These are phyloP conservation scores for Panicum virgatum DNA, from an alignment of 202 grass and related monocot genomes.

Conservation along the genomic window DNA sequence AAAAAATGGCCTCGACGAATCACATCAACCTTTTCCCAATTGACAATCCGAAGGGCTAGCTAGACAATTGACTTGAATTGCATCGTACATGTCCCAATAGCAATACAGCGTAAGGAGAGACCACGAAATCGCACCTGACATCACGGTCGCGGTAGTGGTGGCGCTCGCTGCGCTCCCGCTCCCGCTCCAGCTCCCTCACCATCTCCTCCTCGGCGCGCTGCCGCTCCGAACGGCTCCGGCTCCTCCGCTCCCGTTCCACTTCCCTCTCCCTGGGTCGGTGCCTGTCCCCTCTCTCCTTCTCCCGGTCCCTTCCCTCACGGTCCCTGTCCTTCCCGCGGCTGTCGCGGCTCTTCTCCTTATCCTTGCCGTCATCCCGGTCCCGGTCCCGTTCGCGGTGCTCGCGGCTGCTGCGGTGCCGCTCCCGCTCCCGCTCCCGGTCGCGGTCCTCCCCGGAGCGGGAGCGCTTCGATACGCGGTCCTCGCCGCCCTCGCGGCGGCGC, in stretches of 20 bases:
- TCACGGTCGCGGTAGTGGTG: slow-evolving; percentile 65
- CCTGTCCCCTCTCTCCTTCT: slow-evolving; percentile 35
- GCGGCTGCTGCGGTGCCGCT: slow-evolving; percentile 49
- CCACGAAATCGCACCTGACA: slow-evolving; percentile 50
- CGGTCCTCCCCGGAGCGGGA: slow-evolving; percentile 62
- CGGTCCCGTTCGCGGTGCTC: slow-evolving; percentile 49
- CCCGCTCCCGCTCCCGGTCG: slow-evolving; percentile 21
- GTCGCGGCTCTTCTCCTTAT: slow-evolving; percentile 55
- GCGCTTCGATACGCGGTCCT: slow-evolving; percentile 68
- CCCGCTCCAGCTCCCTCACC: slow-evolving; percentile 55
- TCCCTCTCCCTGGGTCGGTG: slow-evolving; percentile 47
- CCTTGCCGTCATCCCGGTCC: slow-evolving; percentile 49
- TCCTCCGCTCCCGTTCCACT: slow-evolving; percentile 48
- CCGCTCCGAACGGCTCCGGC: slow-evolving; percentile 59
- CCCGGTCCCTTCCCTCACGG: slow-evolving; percentile 43
- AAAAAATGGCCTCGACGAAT: neutral
- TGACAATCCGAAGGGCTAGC: neutral
- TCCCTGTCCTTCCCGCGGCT: slow-evolving; percentile 42
- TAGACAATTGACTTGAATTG: slow-evolving; percentile 2
- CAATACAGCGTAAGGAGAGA: neutral
- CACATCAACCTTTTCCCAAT: neutral
- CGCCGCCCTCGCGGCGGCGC: slow-evolving; percentile 53
- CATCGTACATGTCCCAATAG: neutral
- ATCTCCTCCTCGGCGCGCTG: slow-evolving; percentile 59
- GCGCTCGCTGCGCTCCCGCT: slow-evolving; percentile 67